Evolutionary conservation across 208 protist genomes (phyloP), one percentile per base, ranked within the genome.

Genomic region (Acanthamoeba lugdunensis): DNA sequence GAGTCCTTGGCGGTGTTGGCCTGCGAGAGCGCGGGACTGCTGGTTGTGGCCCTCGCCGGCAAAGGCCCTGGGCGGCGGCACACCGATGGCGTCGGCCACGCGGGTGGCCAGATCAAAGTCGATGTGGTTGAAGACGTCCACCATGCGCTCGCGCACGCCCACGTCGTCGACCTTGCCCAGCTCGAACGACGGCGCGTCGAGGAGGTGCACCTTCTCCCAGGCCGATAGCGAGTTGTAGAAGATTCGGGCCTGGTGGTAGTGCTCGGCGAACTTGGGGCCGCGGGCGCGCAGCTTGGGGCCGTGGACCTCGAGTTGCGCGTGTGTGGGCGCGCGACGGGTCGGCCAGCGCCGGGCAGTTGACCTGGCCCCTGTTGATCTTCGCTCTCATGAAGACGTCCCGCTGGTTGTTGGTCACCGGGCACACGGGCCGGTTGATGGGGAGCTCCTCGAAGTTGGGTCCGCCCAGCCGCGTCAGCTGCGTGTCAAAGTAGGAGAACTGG

Each of bases 401-500:
- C 71, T 97, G 96, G 77, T 97, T 85, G 90, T 85, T 41, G 79
- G 95, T 52, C 33, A 69, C n/a, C n/a, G 87, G 37, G 95, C 81
- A 37, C 50, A 85, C 13, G 54, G 97, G 96, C 48, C 90, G 67
- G 92, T 98, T 98, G 58, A 98, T 94, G 89, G 97, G 97, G 56
- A 98, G 94, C 92, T 96, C 92, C 56, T 92, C 37, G 93, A 97
- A 97, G 90, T 98, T 97, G 37, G 92, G 48, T 7, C 73, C 89
- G 77, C 97, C 97, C 1, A 98, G 94, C 81, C 97, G 95, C 93
- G 97, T 94, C 89, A 95, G 93, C n/a, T 98, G 97, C 1, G 97
- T 97, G 85, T 98, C 97, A 52, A 48, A 41, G 89, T 98, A 98
- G 30, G 93, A 95, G 95, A 98, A 97, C 13, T 97, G 73, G 67